Base-by-base conservation (phyloP, 1,284 basidiomycete genomes). In the Bjerkandera adusta region DNA sequence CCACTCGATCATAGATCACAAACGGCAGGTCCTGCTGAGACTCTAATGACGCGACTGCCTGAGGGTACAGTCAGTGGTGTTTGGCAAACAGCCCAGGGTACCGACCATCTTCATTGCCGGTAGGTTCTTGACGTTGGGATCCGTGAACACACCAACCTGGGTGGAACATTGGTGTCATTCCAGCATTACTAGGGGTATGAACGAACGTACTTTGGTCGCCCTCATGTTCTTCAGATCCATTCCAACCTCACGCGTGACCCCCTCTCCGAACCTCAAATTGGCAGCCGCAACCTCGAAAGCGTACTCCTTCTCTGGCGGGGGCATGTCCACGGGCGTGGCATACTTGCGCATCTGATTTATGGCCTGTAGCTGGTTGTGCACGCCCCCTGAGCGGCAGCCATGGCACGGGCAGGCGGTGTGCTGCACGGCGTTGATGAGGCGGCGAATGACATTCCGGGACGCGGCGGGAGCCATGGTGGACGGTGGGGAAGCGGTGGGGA, bases 261-360 rank as follows among this genome's bases (percentile, higher is more conserved):
- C 90, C 52, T 91, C 85, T 2, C 92, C 92, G 61, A 94, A 96
- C 43, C 92, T 76, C 49, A 97, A 70, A 63, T 94, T 95, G 41
- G 89, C 87, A 1, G 95, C 94, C 10, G 94, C 91, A 49, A 97
- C 85, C 78, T 98, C 95, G 60, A 97, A 98, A 0, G 95, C 95
- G 65, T 97, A 98, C 68, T 98, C 95, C 63, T 88, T 92, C 67
- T 92, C 76, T 7, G 84, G 72, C 3, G 62, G 60, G 4, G 54
- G 58, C 2, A 67, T 59, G 45, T 91, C 79, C 11, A 92, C 83
- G 21, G 94, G 94, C 1, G 90, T 91, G n/a, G 93, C 94, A 53
- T 89, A 77, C 61, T 71, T 81, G 55, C 89, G 72, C 53, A 89
- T 68, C 61, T 86, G 83, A 56, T 70, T 79, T 30, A 82, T 62